A percentile compares a stretch with the other conserved stretches of the same genome.
Evolutionary conservation across 2,329 filamentous ascomycete genomes (phyloP).

Genomic region (Chaetothyriales sp.): DNA sequence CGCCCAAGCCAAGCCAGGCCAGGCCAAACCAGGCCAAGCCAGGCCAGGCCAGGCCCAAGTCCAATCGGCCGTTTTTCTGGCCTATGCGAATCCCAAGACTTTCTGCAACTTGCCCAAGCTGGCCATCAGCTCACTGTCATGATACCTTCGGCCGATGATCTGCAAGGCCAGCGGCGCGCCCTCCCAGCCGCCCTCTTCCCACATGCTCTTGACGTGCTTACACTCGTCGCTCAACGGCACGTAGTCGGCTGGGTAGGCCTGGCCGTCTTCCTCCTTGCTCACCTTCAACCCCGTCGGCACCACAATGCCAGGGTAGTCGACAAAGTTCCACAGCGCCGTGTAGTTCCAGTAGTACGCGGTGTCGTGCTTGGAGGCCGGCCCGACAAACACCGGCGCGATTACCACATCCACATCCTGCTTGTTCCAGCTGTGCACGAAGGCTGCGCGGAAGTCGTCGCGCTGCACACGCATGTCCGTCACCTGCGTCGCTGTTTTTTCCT

Average conservation of each 20-base stretch:
- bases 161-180: constrained; percentile 41
- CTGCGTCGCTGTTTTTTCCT: constrained; percentile 23
- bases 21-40: no score
- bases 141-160: constrained; percentile 39
- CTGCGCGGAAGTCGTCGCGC: constrained; percentile 32
- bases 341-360: constrained; percentile 49
- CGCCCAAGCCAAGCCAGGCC: no score
- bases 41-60: no score
- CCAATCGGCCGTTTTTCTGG: no score
- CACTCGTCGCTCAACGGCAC: constrained; percentile 25
- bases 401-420: constrained; percentile 10
- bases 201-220: constrained; percentile 29
- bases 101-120: constrained; percentile 9
- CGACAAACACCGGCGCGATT: background rate
- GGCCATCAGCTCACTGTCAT: constrained; percentile 37
- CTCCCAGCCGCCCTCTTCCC: constrained; percentile 35
- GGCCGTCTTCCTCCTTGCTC: constrained; percentile 26
- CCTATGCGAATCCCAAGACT: background rate
- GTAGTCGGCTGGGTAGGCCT: constrained; percentile 21
- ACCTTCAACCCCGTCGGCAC: constrained; percentile 38
- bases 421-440: constrained; percentile 35
- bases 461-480: constrained; percentile 22
- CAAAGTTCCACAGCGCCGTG: constrained; percentile 53
- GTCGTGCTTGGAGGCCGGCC: constrained; percentile 12
- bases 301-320: constrained; percentile 51